phyloP scores from a whole-genome alignment of 345 rosid species.

The Lepidium didymum region DNA sequence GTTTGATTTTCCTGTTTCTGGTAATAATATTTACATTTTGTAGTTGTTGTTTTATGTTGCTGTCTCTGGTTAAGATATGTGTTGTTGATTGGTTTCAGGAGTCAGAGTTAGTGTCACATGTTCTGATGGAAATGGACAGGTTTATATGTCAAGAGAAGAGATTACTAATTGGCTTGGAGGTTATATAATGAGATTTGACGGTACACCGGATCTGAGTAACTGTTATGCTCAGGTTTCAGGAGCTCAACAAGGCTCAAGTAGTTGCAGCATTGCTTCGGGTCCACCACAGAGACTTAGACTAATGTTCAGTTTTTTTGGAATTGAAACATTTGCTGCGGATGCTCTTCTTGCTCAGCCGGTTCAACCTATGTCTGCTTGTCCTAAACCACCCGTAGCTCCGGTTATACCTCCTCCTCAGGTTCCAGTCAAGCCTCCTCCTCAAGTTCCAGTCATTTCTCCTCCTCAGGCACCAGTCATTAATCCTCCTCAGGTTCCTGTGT shows the following conservation, averaged over 20 bases:
- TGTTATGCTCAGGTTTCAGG: slow-evolving; percentile 61
- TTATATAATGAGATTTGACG: slow-evolving; percentile 64
- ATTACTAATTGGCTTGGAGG: slow-evolving; percentile 64
- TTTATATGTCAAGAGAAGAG: slow-evolving; percentile 61
- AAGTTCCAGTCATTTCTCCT: not conserved
- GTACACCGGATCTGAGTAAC: slow-evolving; percentile 63
- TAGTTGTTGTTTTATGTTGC: not conserved
- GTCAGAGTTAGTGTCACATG: slow-evolving; percentile 53
- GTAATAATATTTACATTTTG: slow-evolving; percentile 23
- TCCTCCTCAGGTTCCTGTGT: not conserved
- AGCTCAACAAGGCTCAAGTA: slow-evolving; percentile 32
- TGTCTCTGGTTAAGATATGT: not conserved
- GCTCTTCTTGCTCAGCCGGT: slow-evolving; percentile 67
- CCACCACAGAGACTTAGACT: slow-evolving; percentile 53
- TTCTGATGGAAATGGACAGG: slow-evolving; percentile 47
- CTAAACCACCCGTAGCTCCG: slow-evolving; percentile 30
- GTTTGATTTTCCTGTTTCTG: slow-evolving; percentile 70
- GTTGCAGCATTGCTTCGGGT: slow-evolving; percentile 52
- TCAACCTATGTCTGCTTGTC: slow-evolving; percentile 63
- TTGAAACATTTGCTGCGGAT: slow-evolving; percentile 48
- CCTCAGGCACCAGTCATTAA: not conserved
- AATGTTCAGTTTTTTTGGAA: slow-evolving; percentile 44
- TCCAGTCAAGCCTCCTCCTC: slow-evolving; percentile 21
- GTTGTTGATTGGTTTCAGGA: slow-evolving; percentile 39
- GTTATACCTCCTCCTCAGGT: slow-evolving; percentile 21